Percentiles rank a stretch among this genome's conserved stretches.
Evolutionary conservation across 2,329 filamentous ascomycete genomes (phyloP).

Genomic region (Didymella keratinophila): DNA sequence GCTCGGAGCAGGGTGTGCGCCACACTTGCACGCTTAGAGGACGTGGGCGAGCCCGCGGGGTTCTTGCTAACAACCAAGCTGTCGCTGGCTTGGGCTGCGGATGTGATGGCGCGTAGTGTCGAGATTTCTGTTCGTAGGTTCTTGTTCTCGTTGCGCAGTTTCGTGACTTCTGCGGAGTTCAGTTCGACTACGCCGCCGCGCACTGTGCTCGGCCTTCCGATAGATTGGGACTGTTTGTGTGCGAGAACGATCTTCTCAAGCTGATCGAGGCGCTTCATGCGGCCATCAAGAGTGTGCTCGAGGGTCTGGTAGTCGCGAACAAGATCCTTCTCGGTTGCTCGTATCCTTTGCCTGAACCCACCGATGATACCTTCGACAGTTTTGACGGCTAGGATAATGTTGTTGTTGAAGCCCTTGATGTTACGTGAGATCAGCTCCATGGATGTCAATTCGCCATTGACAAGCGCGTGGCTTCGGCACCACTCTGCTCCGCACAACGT

Average conservation of each 20-base stretch:
- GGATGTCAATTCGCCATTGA: slow-evolving; percentile 86
- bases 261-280: slow-evolving; percentile 85
- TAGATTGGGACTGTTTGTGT: slow-evolving; percentile 49
- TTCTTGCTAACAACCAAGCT: slow-evolving; percentile 37
- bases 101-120: slow-evolving; percentile 65
- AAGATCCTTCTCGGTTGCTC: slow-evolving; percentile 86
- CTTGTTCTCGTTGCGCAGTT: slow-evolving; percentile 67
- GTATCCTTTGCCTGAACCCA: slow-evolving; percentile 80
- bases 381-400: slow-evolving; percentile 85
- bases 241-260: slow-evolving; percentile 76
- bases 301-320: slow-evolving; percentile 88
- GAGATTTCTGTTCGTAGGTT: slow-evolving; percentile 67
- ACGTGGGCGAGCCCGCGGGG: slow-evolving; percentile 40
- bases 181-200: slow-evolving; percentile 52
- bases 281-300: slow-evolving; percentile 79
- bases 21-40: slow-evolving; percentile 54
- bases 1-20: slow-evolving; percentile 64
- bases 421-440: slow-evolving; percentile 86
- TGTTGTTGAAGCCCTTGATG: slow-evolving; percentile 87
- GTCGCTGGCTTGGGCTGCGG: slow-evolving; percentile 35
- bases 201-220: slow-evolving; percentile 49
- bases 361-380: slow-evolving; percentile 82
- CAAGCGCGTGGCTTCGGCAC: slow-evolving; percentile 86
- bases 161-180: slow-evolving; percentile 62
- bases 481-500: slow-evolving; percentile 89